A percentile compares a stretch with the other conserved stretches of the same genome.
These are phyloP conservation scores for Darksidea phi DNA, from an alignment of 495 filamentous ascomycete species.

Conservation along the genomic window DNA sequence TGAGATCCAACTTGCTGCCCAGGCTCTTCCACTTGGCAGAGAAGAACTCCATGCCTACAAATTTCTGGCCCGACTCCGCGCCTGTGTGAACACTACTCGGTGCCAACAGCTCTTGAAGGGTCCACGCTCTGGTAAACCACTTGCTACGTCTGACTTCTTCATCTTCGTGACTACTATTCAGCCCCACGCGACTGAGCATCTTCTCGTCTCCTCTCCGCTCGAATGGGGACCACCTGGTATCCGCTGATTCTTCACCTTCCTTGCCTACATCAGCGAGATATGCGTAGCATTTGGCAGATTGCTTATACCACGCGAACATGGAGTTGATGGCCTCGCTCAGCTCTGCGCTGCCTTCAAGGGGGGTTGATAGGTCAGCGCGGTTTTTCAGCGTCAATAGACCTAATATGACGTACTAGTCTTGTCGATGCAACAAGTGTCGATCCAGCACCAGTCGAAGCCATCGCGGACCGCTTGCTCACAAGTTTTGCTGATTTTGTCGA, in stretches of 20 bases:
- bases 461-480: neutral
- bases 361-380: too few relatives aligned
- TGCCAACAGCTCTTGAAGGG: slow-evolving; percentile 7
- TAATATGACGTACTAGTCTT: too few relatives aligned
- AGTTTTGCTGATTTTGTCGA: neutral
- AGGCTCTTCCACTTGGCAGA: neutral
- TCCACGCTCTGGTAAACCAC: slow-evolving; percentile 6
- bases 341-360: too few relatives aligned
- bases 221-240: neutral
- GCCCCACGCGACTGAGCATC: neutral
- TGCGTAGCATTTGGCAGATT: neutral
- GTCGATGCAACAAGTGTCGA: slow-evolving; percentile 23
- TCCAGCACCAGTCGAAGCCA: slow-evolving; percentile 1
- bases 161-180: neutral
- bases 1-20: neutral
- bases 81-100: neutral
- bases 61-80: too few relatives aligned
- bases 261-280: neutral
- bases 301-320: slow-evolving; percentile 1
- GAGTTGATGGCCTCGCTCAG: neutral
- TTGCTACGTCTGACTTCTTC: neutral
- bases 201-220: neutral
- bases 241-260: neutral
- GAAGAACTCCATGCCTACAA: slow-evolving; percentile 3
- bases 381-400: too few relatives aligned